phyloP scores from a whole-genome alignment of 2,329 filamentous ascomycete genomes.

The Sporothrix curviconia region DNA sequence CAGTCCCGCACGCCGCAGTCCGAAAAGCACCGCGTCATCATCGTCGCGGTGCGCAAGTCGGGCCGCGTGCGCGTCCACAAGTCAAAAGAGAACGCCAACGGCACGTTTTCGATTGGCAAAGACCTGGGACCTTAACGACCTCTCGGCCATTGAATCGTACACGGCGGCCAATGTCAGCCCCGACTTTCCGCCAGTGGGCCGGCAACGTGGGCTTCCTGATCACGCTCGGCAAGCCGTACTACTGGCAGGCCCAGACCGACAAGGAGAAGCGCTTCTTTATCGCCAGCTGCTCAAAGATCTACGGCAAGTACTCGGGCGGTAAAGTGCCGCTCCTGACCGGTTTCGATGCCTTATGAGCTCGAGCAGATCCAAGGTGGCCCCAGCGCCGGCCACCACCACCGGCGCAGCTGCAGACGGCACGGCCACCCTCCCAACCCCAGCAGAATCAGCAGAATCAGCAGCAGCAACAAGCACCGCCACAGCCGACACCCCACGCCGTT shows the following conservation, averaged over 20 bases:
- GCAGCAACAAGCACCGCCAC: background rate
- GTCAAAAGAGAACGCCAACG: constrained; percentile 89
- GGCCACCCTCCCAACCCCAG: constrained; percentile 5
- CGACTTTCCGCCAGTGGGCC: constrained; percentile 66
- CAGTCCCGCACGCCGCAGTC: constrained; percentile 60
- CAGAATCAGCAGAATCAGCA: background rate
- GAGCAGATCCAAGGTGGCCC: constrained; percentile 62
- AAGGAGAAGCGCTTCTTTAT: constrained; percentile 99
- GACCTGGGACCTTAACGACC: constrained; percentile 93
- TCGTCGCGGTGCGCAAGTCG: constrained; percentile 87
- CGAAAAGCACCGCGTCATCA: constrained; percentile 86
- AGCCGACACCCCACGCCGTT: constrained; percentile 21
- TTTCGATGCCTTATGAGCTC: constrained; percentile 72
- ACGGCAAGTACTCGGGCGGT: constrained; percentile 89
- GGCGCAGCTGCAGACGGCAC: constrained; percentile 17
- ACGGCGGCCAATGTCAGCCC: constrained; percentile 53
- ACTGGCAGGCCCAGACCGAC: constrained; percentile 86
- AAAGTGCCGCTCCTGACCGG: constrained; percentile 71
- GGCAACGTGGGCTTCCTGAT: constrained; percentile 79
- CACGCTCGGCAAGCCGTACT: constrained; percentile 88
- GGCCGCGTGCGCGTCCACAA: constrained; percentile 94
- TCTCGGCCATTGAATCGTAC: constrained; percentile 77
- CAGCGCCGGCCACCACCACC: constrained; percentile 33
- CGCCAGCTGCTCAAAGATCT: constrained; percentile 92
- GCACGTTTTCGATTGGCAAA: constrained; percentile 95